Evolutionary conservation across 208 protist species (phyloP), one percentile per base, ranked within the genome.

Genomic region (Acanthamoeba comandoni): DNA sequence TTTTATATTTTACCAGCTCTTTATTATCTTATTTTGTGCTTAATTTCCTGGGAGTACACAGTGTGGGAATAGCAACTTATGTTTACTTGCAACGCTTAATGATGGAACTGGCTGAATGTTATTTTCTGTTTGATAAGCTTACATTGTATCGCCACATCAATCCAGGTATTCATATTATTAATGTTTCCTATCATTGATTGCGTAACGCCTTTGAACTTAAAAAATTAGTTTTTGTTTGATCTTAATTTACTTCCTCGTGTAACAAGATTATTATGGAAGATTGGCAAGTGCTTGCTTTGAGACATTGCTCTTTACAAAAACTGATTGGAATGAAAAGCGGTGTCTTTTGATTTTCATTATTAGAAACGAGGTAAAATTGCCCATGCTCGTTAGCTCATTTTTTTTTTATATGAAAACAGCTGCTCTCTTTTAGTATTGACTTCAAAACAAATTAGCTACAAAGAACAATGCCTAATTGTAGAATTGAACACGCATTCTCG

Each of bases 71-170:
- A 15, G 29, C 29, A 26, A 64, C 75, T 0, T 85, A 85, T 31
- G n/a, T 85, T 29, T 85, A 85, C 11, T 29, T 85, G 52, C 75
- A 85, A 31, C 48, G 75, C 4, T 19, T 85, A 3, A 85, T 85
- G 29, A 19, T 62, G 9, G 26, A 65, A 43, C 57, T 19, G 75
- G 75, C 75, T 31, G 75, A 85, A 43, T 39, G 24, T 15, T 85
- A 85, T 35, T 85, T 85, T 57, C 19, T 49, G n/a, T 35, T 67
- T 35, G 75, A 85, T 43, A 85, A 85, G 53, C n/a, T 85, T n/a
- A 24, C 8, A 8, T 65, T 85, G 19, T 62, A 24, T 43, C 58
- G 57, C 12, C 75, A 85, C n/a, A 57, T 85, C 24, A 85, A 85
- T 24, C 75, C 75, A 51, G 75, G 52, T 64, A 84, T 26, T 26